phyloP scores from a whole-genome alignment of 371 early-diverging fungal species.

The Mortierella sp. region DNA sequence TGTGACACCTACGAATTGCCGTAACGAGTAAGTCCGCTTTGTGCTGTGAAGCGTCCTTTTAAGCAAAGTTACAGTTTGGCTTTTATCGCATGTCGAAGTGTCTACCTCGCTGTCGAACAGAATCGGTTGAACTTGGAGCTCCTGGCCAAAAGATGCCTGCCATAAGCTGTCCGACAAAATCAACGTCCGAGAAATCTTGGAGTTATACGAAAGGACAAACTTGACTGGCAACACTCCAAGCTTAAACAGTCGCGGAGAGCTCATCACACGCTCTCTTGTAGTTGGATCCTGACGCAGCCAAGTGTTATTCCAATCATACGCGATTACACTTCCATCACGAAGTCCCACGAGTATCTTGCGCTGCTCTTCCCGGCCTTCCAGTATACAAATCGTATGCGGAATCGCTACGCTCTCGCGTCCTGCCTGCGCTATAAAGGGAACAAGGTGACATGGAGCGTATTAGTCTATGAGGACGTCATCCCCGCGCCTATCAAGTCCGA shows the following conservation, averaged over 20 bases:
- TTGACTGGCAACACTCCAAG: conserved; percentile 38
- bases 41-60: background rate
- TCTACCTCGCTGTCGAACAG: conserved; percentile 44
- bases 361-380: conserved; percentile 4
- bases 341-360: conserved; percentile 33
- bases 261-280: background rate
- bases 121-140: conserved; percentile 27
- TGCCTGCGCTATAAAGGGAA: conserved; percentile 13
- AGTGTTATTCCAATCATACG: conserved; percentile 25
- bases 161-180: conserved; percentile 43
- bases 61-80: no score
- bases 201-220: conserved; percentile 10
- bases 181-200: background rate
- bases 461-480: background rate
- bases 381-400: conserved; percentile 36
- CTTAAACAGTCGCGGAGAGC: conserved; percentile 27
- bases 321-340: conserved; percentile 40
- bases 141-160: conserved; percentile 12
- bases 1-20: conserved; percentile 32
- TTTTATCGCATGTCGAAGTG: no score
- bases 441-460: background rate
- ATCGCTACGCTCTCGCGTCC: conserved; percentile 37
- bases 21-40: background rate
- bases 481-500: background rate
- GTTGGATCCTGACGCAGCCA: background rate